phyloP scores from a whole-genome alignment of 1,284 basidiomycete species.

The Termitomyces sp. region DNA sequence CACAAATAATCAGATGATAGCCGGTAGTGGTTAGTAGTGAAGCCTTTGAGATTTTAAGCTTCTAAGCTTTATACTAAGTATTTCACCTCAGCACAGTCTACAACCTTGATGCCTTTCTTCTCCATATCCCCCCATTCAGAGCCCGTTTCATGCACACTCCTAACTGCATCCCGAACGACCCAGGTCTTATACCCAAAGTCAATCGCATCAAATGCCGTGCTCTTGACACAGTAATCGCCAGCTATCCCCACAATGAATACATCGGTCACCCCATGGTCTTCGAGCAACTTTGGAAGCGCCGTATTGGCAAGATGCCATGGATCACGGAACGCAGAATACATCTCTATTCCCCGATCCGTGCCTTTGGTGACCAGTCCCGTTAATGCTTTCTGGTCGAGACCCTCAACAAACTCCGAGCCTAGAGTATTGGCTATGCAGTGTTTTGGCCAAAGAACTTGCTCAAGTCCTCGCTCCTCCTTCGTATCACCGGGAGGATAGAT shows the following conservation, averaged over 20 bases:
- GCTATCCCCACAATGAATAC: constrained; percentile 45
- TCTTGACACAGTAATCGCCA: constrained; percentile 50
- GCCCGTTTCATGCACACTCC: constrained; percentile 28
- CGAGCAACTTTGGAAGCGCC: constrained; percentile 31
- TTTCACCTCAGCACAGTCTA: constrained; percentile 24
- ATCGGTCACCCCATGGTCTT: constrained; percentile 35
- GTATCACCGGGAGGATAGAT: constrained; percentile 36
- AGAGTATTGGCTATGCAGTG: constrained; percentile 42
- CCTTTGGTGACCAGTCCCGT: constrained; percentile 42
- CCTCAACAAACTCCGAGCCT: constrained; percentile 39
- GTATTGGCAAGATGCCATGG: constrained; percentile 37
- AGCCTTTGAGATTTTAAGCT: no score
- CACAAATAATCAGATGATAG: background rate
- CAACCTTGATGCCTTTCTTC: constrained; percentile 27
- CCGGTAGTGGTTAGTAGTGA: background rate
- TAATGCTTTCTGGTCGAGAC: constrained; percentile 31
- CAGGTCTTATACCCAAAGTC: constrained; percentile 38
- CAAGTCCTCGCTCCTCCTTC: constrained; percentile 23
- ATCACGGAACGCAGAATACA: constrained; percentile 49
- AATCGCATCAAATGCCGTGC: constrained; percentile 39
- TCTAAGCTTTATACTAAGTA: no score
- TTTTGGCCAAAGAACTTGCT: constrained; percentile 48
- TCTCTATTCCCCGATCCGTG: constrained; percentile 38
- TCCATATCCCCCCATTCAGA: constrained; percentile 35
- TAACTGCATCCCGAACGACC: constrained; percentile 42